Conservation (phyloP, 805 yeast species). For the Candida rishiriensis region DNA sequence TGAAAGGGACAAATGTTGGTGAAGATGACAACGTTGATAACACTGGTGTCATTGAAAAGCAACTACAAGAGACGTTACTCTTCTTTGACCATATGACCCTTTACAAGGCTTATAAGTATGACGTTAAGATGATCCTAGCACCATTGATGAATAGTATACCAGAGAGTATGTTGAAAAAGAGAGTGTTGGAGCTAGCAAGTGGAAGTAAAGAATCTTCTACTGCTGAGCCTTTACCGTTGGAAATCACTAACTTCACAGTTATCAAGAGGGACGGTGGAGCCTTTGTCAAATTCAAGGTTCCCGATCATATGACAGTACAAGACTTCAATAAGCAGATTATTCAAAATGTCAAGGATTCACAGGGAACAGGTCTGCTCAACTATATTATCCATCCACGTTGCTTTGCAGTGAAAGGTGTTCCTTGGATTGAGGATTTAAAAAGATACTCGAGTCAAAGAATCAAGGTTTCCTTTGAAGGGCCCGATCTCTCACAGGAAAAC, state of each 20-base stretch:
- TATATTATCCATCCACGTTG: slow-evolving; percentile 49
- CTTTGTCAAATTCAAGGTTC: slow-evolving; percentile 71
- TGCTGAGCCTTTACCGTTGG: slow-evolving; percentile 24
- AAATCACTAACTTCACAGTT: slow-evolving; percentile 59
- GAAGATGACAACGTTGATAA: slow-evolving; percentile 50
- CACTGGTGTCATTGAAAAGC: slow-evolving; percentile 53
- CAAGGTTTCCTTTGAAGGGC: slow-evolving; percentile 72
- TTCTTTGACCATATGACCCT: slow-evolving; percentile 57
- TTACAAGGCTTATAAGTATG: slow-evolving; percentile 36
- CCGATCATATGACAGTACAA: slow-evolving; percentile 43
- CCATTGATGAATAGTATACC: slow-evolving; percentile 36
- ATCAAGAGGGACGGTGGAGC: slow-evolving; percentile 90
- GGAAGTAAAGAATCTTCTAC: slow-evolving; percentile 23
- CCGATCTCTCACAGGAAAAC: slow-evolving; percentile 68
- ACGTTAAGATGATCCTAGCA: slow-evolving; percentile 40
- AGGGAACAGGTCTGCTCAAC: slow-evolving; percentile 30
- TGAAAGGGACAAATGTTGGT: slow-evolving; percentile 42
- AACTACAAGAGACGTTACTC: slow-evolving; percentile 44
- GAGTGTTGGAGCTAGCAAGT: slow-evolving; percentile 30
- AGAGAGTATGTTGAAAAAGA: slow-evolving; percentile 29
- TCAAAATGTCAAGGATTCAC: slow-evolving; percentile 29
- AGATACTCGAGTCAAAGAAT: slow-evolving; percentile 65
- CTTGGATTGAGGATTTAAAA: slow-evolving; percentile 94
- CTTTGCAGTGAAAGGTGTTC: slow-evolving; percentile 80
- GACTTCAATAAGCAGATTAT: slow-evolving; percentile 49